phyloP scores from a whole-genome alignment of 495 filamentous ascomycete species.

The Penicillium odoratum region DNA sequence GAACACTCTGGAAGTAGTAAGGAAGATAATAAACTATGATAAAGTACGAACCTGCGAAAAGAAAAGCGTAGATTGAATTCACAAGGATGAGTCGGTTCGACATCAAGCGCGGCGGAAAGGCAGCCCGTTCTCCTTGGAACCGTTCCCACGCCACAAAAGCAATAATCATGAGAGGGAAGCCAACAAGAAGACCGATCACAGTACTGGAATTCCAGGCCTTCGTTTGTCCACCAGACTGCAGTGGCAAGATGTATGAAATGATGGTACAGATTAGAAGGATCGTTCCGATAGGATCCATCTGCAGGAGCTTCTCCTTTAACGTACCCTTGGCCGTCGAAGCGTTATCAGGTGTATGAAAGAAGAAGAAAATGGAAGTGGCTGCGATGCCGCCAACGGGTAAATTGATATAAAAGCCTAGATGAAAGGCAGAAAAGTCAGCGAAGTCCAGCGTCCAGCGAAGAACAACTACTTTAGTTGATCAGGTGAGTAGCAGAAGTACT shows the following conservation, averaged over 20 bases:
- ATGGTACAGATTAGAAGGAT: conserved; percentile 54
- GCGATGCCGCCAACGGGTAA: conserved; percentile 48
- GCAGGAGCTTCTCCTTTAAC: conserved; percentile 31
- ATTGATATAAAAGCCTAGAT: conserved; percentile 49
- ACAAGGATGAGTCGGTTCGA: conserved; percentile 42
- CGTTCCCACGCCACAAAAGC: conserved; percentile 31
- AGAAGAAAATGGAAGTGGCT: conserved; percentile 38
- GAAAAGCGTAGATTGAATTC: conserved; percentile 34
- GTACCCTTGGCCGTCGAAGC: conserved; percentile 18
- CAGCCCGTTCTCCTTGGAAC: conserved; percentile 35
- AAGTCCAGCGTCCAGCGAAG: not conserved
- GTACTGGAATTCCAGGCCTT: conserved; percentile 59
- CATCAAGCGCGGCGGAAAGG: conserved; percentile 39
- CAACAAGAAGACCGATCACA: conserved; percentile 50
- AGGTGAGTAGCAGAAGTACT: not conserved
- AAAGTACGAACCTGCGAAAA: conserved; percentile 47
- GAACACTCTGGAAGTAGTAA: conserved; percentile 62
- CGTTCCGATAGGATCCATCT: conserved; percentile 50
- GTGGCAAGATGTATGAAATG: conserved; percentile 48
- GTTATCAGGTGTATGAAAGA: conserved; percentile 35
- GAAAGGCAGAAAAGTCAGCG: conserved; percentile 4
- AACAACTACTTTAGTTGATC: not conserved
- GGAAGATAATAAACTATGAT: conserved; percentile 59
- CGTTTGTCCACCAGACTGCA: conserved; percentile 1
- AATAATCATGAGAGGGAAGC: conserved; percentile 27